phyloP scores from a whole-genome alignment of 306 rosid species.

The Senna tora region DNA sequence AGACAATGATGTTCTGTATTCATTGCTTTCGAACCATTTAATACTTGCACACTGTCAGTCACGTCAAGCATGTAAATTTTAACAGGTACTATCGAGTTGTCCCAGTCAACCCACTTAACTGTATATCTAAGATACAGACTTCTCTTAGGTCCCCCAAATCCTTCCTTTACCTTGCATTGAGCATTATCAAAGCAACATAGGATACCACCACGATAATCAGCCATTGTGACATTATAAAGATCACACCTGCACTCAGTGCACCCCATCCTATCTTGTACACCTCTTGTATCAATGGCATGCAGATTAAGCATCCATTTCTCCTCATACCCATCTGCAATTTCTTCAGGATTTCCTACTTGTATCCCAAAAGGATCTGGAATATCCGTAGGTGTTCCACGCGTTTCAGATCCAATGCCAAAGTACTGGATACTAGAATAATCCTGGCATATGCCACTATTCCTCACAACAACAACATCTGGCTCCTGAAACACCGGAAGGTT shows the following conservation, averaged over 20 bases:
- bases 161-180: background rate
- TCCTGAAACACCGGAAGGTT: too few species aligned
- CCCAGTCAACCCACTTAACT: background rate
- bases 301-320: constrained; percentile 23
- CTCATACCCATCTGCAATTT: background rate
- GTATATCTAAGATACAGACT: background rate
- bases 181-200: background rate
- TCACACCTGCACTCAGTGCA: constrained; percentile 19
- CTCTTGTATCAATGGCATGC: constrained; percentile 28
- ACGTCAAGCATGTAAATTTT: background rate
- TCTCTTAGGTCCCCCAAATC: background rate
- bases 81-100: background rate
- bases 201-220: background rate
- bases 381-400: background rate
- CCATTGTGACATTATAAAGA: background rate
- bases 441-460: constrained; percentile 15
- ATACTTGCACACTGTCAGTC: background rate
- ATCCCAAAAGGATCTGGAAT: constrained; percentile 1
- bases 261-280: background rate
- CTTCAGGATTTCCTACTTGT: constrained; percentile 7
- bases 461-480: background rate
- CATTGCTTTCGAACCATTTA: background rate
- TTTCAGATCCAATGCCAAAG: constrained; percentile 21
- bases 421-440: background rate
- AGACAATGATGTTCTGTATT: background rate